Conservation (phyloP, 805 yeast species). For the Starmerella gropengiesseri region DNA sequence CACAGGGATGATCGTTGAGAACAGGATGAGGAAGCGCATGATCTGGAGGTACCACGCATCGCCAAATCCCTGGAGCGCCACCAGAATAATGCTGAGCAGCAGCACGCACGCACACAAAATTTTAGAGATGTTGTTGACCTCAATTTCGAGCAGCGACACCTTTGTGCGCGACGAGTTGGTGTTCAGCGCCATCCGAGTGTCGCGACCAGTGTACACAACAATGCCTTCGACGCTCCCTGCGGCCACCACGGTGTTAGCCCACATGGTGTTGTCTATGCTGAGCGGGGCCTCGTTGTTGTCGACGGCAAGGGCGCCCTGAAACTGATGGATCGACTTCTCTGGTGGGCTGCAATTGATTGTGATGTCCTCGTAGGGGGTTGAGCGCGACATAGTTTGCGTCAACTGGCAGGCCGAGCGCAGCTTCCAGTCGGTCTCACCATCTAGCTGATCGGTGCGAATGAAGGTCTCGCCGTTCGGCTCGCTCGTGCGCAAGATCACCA, state of each 20-base stretch:
- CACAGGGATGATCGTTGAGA: slow-evolving; percentile 93
- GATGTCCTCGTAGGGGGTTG: slow-evolving; percentile 33
- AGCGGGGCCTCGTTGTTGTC: slow-evolving; percentile 46
- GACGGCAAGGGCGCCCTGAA: slow-evolving; percentile 61
- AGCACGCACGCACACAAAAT: slow-evolving; percentile 82
- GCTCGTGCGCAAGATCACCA: slow-evolving; percentile 71
- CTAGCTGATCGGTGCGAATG: slow-evolving; percentile 92
- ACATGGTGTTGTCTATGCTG: slow-evolving; percentile 79
- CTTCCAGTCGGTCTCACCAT: slow-evolving; percentile 99
- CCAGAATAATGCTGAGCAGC: slow-evolving; percentile 61
- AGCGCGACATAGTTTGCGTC: slow-evolving; percentile 49
- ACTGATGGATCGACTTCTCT: slow-evolving; percentile 67
- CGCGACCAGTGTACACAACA: slow-evolving; percentile 79
- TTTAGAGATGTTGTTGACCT: slow-evolving; percentile 79
- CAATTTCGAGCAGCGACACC: slow-evolving; percentile 79
- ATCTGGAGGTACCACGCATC: slow-evolving; percentile 79
- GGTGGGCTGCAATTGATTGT: slow-evolving; percentile 70
- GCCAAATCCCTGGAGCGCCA: slow-evolving; percentile 63
- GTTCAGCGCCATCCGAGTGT: slow-evolving; percentile 91
- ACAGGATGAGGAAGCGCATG: slow-evolving; percentile 79
- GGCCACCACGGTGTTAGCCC: slow-evolving; percentile 98
- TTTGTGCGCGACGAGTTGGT: slow-evolving; percentile 81
- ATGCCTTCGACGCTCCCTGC: slow-evolving; percentile 87
- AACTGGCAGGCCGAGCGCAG: slow-evolving; percentile 63
- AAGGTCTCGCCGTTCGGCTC: slow-evolving; percentile 78